phyloP scores from a whole-genome alignment of 78 protist species.

The Dictyostelium citrinum region DNA sequence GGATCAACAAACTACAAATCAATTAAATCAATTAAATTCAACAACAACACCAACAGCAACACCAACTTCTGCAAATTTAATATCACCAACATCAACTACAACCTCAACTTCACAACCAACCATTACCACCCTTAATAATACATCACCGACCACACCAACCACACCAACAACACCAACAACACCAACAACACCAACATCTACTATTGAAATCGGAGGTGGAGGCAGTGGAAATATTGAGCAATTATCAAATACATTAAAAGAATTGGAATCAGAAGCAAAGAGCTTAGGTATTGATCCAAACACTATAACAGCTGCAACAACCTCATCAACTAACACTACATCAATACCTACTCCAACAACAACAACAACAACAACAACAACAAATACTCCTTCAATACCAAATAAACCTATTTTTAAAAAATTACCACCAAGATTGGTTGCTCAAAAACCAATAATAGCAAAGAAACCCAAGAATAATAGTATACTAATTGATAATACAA shows the following conservation, averaged over 20 bases:
- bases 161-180: constrained; percentile 10
- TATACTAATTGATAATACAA: constrained; percentile 28
- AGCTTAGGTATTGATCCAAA: constrained; percentile 25
- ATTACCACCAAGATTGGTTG: background rate
- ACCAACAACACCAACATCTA: background rate
- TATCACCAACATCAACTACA: background rate
- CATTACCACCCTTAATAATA: no score
- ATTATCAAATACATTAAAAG: background rate
- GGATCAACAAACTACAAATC: background rate
- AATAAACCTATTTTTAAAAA: background rate
- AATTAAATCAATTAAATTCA: background rate
- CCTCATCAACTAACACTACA: background rate
- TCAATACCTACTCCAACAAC: background rate
- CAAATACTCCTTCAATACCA: background rate
- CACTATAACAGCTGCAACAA: background rate
- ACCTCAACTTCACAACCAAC: background rate
- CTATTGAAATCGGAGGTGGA: background rate
- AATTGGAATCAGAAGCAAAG: constrained; percentile 51
- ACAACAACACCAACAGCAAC: background rate
- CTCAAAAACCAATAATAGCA: background rate
- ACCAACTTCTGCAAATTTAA: no score
- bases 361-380: background rate
- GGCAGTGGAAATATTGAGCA: background rate
- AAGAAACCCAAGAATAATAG: background rate
- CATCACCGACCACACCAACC: background rate